Evolutionary conservation across 2,329 filamentous ascomycete genomes (phyloP).

Genomic region (Davidsoniella eucalypti): DNA sequence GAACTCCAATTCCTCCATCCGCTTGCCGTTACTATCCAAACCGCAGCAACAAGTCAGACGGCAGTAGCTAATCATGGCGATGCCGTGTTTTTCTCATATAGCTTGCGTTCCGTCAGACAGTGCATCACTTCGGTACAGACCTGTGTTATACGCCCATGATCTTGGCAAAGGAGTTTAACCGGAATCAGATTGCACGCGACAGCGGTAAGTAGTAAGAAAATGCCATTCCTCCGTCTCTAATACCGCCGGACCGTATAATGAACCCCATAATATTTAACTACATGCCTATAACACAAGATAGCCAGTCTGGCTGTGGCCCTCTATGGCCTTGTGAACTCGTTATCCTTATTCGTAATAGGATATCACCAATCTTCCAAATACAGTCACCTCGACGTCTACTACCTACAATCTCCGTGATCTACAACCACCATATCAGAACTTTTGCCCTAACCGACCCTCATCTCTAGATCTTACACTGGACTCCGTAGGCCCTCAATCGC

Average conservation of each 20-base stretch:
- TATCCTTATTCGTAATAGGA: no score
- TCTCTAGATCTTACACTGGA: conserved; percentile 42
- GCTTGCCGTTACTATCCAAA: no score
- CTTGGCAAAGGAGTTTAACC: conserved; percentile 51
- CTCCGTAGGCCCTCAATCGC: conserved; percentile 28
- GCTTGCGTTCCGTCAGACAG: conserved; percentile 53
- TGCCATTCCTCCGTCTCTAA: neutral
- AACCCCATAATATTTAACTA: neutral
- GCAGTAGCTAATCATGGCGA: no score
- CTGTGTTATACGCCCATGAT: conserved; percentile 60
- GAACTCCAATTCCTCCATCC: no score
- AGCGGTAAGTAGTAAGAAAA: conserved; percentile 28
- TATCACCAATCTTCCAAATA: no score
- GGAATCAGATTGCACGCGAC: conserved; percentile 40
- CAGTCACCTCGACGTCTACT: neutral
- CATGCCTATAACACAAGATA: no score
- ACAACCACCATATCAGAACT: no score
- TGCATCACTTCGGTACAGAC: conserved; percentile 47
- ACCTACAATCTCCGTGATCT: neutral
- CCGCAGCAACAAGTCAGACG: no score
- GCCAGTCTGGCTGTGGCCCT: no score
- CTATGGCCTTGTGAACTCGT: no score
- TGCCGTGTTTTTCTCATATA: conserved; percentile 19
- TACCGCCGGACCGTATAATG: neutral
- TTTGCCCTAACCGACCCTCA: neutral